A percentile compares a stretch with the other conserved stretches of the same genome.
Conservation (phyloP, 108 stramenopile species). For the Cyclotella cryptica region DNA sequence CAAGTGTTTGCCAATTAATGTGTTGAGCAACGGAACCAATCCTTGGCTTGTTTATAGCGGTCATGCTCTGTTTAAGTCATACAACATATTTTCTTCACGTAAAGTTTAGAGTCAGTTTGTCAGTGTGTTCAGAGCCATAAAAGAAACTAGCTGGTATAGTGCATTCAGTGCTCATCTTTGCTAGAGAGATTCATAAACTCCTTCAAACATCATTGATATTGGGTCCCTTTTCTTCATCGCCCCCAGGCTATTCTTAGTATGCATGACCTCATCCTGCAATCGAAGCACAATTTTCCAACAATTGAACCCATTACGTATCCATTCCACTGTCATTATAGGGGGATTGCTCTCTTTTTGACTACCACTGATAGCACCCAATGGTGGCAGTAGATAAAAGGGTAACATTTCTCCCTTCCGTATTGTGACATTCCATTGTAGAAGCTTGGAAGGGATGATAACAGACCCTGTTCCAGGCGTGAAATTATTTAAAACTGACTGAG, state of each 20-base stretch:
- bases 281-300: conserved; percentile 1
- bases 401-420: conserved; percentile 25
- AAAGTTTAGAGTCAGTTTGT: too few species aligned
- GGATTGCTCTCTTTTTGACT: not conserved
- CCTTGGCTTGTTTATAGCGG: too few species aligned
- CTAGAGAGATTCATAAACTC: not conserved
- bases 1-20: too few species aligned
- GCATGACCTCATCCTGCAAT: not conserved
- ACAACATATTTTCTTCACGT: too few species aligned
- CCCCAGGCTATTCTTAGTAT: not conserved
- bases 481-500: not conserved
- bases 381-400: conserved; percentile 22
- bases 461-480: conserved; percentile 8
- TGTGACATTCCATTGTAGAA: conserved; percentile 27
- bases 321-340: not conserved
- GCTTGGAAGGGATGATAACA: conserved; percentile 19
- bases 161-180: too few species aligned
- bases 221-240: not conserved
- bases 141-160: too few species aligned
- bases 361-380: not conserved
- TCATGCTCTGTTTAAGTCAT: too few species aligned
- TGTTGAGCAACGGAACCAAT: too few species aligned
- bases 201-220: not conserved
- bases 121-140: too few species aligned
- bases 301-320: not conserved